phyloP scores from a whole-genome alignment of 2,329 filamentous ascomycete species.

The Tolypocladium capitatum region DNA sequence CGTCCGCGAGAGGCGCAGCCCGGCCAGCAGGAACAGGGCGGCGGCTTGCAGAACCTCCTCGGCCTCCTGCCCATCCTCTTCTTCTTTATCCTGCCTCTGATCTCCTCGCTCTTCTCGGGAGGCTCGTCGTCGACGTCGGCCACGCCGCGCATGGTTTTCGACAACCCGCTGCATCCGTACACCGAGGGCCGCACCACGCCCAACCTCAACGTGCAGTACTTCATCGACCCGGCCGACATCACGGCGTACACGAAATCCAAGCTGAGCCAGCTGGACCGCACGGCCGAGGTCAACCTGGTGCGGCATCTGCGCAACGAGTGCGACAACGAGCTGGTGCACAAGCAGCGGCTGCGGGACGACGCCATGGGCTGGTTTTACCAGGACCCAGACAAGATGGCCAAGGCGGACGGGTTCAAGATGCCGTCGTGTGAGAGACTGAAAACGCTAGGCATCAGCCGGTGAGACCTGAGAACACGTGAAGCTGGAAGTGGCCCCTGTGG shows the following conservation, averaged over 20 bases:
- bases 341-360: slow-evolving; percentile 57
- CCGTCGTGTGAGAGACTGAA: slow-evolving; percentile 39
- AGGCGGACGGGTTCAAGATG: slow-evolving; percentile 44
- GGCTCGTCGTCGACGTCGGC: slow-evolving; percentile 21
- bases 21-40: slow-evolving; percentile 29
- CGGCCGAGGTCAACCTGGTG: slow-evolving; percentile 63
- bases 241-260: slow-evolving; percentile 55
- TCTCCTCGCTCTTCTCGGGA: slow-evolving; percentile 66
- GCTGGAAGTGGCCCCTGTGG: background rate
- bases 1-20: slow-evolving; percentile 55
- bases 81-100: slow-evolving; percentile 72
- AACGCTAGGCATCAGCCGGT: slow-evolving; percentile 17
- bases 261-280: slow-evolving; percentile 60
- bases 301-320: slow-evolving; percentile 56
- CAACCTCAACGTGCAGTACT: slow-evolving; percentile 68
- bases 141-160: slow-evolving; percentile 63
- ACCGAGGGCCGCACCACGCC: slow-evolving; percentile 61
- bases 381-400: slow-evolving; percentile 65
- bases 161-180: slow-evolving; percentile 54
- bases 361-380: slow-evolving; percentile 81
- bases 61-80: slow-evolving; percentile 79
- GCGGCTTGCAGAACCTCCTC: slow-evolving; percentile 46
- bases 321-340: slow-evolving; percentile 54
- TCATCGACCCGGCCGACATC: slow-evolving; percentile 67
- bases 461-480: background rate